Percentiles rank a stretch among this genome's conserved stretches.
These are phyloP conservation scores for Colletotrichum sp. DNA, from an alignment of 2,329 filamentous ascomycete species.

Conservation along the genomic window DNA sequence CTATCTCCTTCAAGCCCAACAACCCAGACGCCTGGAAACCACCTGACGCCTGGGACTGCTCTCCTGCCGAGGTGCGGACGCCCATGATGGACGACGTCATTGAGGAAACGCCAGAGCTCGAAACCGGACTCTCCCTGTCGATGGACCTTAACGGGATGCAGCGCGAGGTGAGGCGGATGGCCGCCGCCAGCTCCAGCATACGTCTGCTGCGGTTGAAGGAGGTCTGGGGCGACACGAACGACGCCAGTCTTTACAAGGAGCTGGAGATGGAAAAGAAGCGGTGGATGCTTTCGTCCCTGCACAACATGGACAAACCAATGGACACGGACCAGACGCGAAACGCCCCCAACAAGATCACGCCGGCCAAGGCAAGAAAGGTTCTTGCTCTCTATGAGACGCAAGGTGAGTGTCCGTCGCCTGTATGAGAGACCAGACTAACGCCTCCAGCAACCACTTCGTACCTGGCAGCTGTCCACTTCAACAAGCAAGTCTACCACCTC, in stretches of 20 bases:
- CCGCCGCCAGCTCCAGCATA: constrained; percentile 53
- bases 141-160: constrained; percentile 44
- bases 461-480: constrained; percentile 48
- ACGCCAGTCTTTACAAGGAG: constrained; percentile 54
- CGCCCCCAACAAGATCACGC: constrained; percentile 16
- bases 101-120: constrained; percentile 18
- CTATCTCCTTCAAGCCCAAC: constrained; percentile 32
- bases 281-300: constrained; percentile 66
- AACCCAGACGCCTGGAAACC: constrained; percentile 51
- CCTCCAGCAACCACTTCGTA: constrained; percentile 54
- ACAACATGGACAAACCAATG: constrained; percentile 44
- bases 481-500: constrained; percentile 50
- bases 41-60: constrained; percentile 47
- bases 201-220: constrained; percentile 62
- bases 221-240: constrained; percentile 47
- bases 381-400: constrained; percentile 57
- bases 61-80: constrained; percentile 25
- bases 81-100: constrained; percentile 25
- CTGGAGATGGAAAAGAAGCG: constrained; percentile 61
- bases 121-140: constrained; percentile 26
- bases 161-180: constrained; percentile 61
- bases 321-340: constrained; percentile 19
- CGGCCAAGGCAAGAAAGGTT: constrained; percentile 36
- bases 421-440: neutral
- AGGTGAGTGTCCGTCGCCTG: constrained; percentile 39